Evolutionary conservation across 768 basidiomycete species (phyloP).

Genomic region (Podaxis sp.): DNA sequence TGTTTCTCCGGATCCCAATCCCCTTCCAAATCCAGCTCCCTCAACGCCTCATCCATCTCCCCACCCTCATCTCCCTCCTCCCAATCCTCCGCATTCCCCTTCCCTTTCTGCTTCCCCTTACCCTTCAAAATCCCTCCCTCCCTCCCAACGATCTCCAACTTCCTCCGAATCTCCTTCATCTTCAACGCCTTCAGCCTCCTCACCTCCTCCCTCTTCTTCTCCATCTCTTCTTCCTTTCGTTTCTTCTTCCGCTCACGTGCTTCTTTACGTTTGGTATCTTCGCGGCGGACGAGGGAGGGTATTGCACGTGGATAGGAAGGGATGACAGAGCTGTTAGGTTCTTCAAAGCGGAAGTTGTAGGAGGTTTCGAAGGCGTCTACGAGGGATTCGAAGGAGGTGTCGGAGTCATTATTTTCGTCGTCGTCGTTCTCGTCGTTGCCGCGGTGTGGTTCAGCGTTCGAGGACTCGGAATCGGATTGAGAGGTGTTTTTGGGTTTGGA

Average conservation of each 20-base stretch:
- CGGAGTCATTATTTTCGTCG: constrained; percentile 49
- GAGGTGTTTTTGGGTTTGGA: constrained; percentile 24
- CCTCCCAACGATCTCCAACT: constrained; percentile 67
- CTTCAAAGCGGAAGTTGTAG: constrained; percentile 98
- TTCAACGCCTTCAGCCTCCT: constrained; percentile 81
- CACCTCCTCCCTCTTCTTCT: constrained; percentile 76
- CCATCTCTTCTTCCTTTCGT: constrained; percentile 76
- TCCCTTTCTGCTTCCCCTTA: constrained; percentile 31
- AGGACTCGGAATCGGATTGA: constrained; percentile 16
- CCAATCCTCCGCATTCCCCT: constrained; percentile 23
- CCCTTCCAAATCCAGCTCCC: constrained; percentile 79
- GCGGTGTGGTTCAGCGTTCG: constrained; percentile 13
- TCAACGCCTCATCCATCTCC: constrained; percentile 45
- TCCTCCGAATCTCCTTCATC: constrained; percentile 74
- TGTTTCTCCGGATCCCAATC: constrained; percentile 91
- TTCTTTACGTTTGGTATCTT: constrained; percentile 78
- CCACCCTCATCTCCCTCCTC: constrained; percentile 37
- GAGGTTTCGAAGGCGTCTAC: constrained; percentile 92
- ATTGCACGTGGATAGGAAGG: constrained; percentile 75
- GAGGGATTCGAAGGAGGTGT: constrained; percentile 74
- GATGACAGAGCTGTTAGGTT: constrained; percentile 62
- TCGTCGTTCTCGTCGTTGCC: constrained; percentile 24
- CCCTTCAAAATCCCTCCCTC: constrained; percentile 61
- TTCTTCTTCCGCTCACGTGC: constrained; percentile 77
- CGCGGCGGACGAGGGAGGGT: constrained; percentile 60